Evolutionary conservation across 2,329 filamentous ascomycete species (phyloP), one percentile per base, ranked within the genome.

Genomic region (Diaporthe helianthi): DNA sequence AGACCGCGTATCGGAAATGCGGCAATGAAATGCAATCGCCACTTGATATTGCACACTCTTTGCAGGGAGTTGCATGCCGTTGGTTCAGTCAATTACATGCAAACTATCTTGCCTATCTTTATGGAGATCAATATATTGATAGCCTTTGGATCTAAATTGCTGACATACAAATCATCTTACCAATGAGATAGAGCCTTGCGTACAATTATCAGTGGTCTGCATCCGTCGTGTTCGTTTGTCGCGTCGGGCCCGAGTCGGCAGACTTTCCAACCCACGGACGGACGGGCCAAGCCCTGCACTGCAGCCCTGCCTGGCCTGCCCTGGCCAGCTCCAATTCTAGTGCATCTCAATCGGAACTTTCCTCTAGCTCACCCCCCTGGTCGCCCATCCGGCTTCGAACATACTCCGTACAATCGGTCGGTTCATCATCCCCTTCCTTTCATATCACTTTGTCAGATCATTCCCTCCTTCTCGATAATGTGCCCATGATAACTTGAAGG

Each of bases 21-120:
- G 52, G 65, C 41, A 58, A 67, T 49, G 65, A 67, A 29, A 67
- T 58, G 41, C n/a, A 63, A 36, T 63, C 58, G 65, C 65, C 65
- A 58, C 41, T 41, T 49, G 12, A 47, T 41, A 24, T 29, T 36
- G 29, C n/a, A 47, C 13, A n/a, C 12, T 49, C 15, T 29, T 38
- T 46, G 36, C 36, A 44, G 54, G 19, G n/a, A 22, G 17, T 29
- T 12, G 36, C 5, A 19, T 24, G 15, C 22, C 44, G 19, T 24
- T 19, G 36, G 19, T 61, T 33, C 38, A 22, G 12, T 3, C 6
- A 13, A 17, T 13, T 19, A 12, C 8, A 29, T 33, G 19, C 19
- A 26, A 26, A 47, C 41, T 2, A 13, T 10, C n/a, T 22, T 61
- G 41, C n/a, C 41, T 33, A 26, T 24, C 17, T 19, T 31, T n/a